Evolutionary conservation across 192 early-diverging fungal genomes (phyloP), one percentile per base, ranked within the genome.

Genomic region (Obelidium mucronatum): DNA sequence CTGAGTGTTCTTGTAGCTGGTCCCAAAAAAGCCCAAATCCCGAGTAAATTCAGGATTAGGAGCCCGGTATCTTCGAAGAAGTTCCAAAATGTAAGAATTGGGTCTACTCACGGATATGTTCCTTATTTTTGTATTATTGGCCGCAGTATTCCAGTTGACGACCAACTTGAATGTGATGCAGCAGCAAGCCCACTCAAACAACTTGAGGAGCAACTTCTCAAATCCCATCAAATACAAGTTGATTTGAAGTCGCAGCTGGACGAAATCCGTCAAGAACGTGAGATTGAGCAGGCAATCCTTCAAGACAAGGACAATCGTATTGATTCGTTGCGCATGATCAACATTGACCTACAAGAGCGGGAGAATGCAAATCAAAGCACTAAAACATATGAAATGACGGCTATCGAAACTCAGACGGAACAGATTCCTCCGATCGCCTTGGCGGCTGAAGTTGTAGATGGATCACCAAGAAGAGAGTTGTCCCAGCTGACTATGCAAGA

Each of bases 281-380:
- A 33, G 24, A 31, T 31, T 35, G 61, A 24, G 15, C n/a, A 60
- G 34, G 37, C 8, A 6, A 40, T 58, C n/a, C 1, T 62, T 13
- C 34, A 56, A 39, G 76, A 78, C 26, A 81, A 81, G 48, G 60
- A 13, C 5, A 59, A 36, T 13, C 48, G 67, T 5, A 59, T 81
- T 17, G 62, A 61, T 4, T 48, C 66, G 15, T 42, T 68, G 3
- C 39, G 51, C 4, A 26, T 35, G 4, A 35, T 39, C 17, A 64
- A 40, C 15, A 11, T 28, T 22, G 42, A 68, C 22, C 26, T 68
- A 4, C 40, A 68, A 68, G 37, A 37, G 13, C 22, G 17, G 6
- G n/a, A n/a, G 6, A 68, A 68, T 24, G 66, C 42, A 0, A 19
- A 4, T 33, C 30, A 64, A 17, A 35, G 35, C 8, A 13, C 37